Base-by-base conservation (phyloP, 2,329 filamentous ascomycete genomes). In the Epicoccum sorghinum region DNA sequence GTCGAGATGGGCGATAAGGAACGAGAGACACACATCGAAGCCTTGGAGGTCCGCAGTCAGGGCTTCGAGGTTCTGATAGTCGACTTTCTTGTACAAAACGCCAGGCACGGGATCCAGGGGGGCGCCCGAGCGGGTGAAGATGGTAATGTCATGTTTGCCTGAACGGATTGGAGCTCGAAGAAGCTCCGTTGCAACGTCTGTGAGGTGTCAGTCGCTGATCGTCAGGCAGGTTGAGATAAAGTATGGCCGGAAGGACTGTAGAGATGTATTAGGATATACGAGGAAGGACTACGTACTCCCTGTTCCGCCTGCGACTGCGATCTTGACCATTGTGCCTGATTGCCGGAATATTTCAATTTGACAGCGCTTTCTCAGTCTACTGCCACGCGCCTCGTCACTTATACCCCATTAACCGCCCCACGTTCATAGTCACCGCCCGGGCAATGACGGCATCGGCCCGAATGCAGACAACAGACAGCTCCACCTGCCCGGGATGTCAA, bases 101-200 rank as follows among this genome's bases (percentile, higher is more conserved):
- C 68, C 73, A 0, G 70, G 57, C 0, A 53, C 51, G 7, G 50
- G 41, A 8, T 43, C 33, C 10, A 52, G 37, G 13, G 63, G 57
- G 1, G 58, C 51, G 46, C 80, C 80, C 43, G 75, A 79, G 58
- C 83, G 75, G 1, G 77, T 81, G 2, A 86, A 66, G 18, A 86
- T 72, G 0, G 76, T 67, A 40, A 87, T 81, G 0, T 83, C 73
- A 52, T 87, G 83, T 48, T 79, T 83, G 8, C 75, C 74, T 3
- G 74, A 73, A 3, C 77, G 77, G 3, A 82, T 61, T 0, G 85
- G 72, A 3, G 70, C 75, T 52, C 85, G 82, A 22, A 85, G 69
- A 8, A 86, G 64, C 62, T 84, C 83, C 37, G 71, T 75, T 2
- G 79, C 80, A 41, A 86, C 78, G 50, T 83, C 83, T 85, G 40